Base-by-base conservation (phyloP, 2,329 filamentous ascomycete species). In the Colletotrichum sp. region DNA sequence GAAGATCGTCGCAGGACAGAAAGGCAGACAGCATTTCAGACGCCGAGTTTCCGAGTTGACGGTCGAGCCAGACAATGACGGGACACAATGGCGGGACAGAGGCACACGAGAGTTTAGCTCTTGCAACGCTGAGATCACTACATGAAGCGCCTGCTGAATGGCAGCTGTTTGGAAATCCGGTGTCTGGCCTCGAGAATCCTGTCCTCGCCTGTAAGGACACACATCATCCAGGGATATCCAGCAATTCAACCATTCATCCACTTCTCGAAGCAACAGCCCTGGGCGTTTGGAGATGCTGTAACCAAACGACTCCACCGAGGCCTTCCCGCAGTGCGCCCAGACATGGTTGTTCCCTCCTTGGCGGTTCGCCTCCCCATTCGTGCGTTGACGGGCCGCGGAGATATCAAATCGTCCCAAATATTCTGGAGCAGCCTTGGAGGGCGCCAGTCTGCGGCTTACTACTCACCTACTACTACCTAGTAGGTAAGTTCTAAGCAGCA, bases 381-480 rank as follows among this genome's bases (percentile, higher is more conserved):
- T 62, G 62, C 61, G 24, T 55, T n/a, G n/a, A 55, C 68, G 72
- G 72, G 72, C 72, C 72, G 72, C 72, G 61, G 68, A 71, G 68
- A 62, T 71, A 48, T 71, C 72, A 32, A 28, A 30, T 71, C 72
- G 62, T 52, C 43, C 43, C 43, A 52, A 52, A 52, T 21, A 18
- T 64, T 52, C 16, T 24, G 36, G 16, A 43, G 30, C 5, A 8
- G 69, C 55, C 30, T 38, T 28, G 68, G 43, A 14, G 30, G n/a
- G 66, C 56, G 66, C n/a, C 66, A 69, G 32, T 12, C 12, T 32
- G 13, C 24, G 28, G 24, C 56, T 28, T 59, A 32, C 14, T 59
- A 59, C 56, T n/a, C 21, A 26, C n/a, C 14, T 16, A 56, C 21
- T 26, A 56, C 52, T 56, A 56, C 14, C 4, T 10, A 10, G 38